phyloP scores from a whole-genome alignment of 2,329 filamentous ascomycete genomes.

The Stemphylium vesicarium region DNA sequence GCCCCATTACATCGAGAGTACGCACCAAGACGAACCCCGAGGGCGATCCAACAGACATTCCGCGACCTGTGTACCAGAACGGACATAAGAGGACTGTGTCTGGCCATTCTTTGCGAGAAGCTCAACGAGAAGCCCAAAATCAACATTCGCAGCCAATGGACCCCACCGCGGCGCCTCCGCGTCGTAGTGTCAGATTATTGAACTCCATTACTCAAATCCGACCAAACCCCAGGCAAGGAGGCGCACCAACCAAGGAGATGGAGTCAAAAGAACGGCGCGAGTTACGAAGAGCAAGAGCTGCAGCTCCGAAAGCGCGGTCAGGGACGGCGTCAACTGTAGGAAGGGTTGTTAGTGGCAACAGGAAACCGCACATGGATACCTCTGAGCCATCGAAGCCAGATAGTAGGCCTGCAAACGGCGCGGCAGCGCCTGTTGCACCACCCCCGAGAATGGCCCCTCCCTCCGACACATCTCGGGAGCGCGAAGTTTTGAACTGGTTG shows the following conservation, averaged over 20 bases:
- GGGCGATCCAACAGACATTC: slow-evolving; percentile 47
- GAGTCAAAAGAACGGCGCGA: slow-evolving; percentile 71
- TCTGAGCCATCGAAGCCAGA: slow-evolving; percentile 75
- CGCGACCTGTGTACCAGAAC: slow-evolving; percentile 45
- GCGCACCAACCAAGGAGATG: slow-evolving; percentile 58
- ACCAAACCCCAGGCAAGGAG: slow-evolving; percentile 67
- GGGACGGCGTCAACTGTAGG: slow-evolving; percentile 75
- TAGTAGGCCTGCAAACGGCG: slow-evolving; percentile 46
- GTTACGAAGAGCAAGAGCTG: slow-evolving; percentile 82
- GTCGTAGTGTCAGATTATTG: slow-evolving; percentile 54
- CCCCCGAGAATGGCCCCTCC: slow-evolving; percentile 49
- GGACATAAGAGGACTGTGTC: slow-evolving; percentile 93
- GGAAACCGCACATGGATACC: slow-evolving; percentile 72
- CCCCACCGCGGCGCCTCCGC: slow-evolving; percentile 51
- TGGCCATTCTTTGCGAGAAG: slow-evolving; percentile 66
- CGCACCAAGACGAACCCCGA: slow-evolving; percentile 51
- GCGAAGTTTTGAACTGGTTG: slow-evolving; percentile 77
- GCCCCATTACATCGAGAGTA: slow-evolving; percentile 49
- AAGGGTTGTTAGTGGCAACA: slow-evolving; percentile 87
- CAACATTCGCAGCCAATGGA: slow-evolving; percentile 38
- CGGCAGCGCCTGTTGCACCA: slow-evolving; percentile 26
- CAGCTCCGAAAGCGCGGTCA: slow-evolving; percentile 68
- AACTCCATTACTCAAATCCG: slow-evolving; percentile 63
- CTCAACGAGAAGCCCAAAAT: slow-evolving; percentile 38
- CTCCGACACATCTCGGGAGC: slow-evolving; percentile 68